phyloP scores from a whole-genome alignment of 176 grass and related monocot genomes.

The Echinochloa phyllopogon region DNA sequence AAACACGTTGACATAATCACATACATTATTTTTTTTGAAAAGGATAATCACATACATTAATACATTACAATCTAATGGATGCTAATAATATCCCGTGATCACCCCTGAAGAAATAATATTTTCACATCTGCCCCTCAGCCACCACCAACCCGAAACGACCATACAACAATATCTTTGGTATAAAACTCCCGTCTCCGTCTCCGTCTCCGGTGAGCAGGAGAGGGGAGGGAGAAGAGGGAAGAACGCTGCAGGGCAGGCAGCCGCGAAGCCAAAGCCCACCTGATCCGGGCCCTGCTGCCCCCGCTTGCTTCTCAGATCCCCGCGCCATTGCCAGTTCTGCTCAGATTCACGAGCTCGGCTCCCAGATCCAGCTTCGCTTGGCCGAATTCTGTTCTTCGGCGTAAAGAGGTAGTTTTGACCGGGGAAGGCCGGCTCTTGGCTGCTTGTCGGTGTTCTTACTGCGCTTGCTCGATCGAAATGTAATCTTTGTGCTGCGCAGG shows the following conservation, averaged over 20 bases:
- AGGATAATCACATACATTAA: too few relatives aligned
- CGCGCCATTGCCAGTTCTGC: neutral
- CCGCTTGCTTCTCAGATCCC: conserved; percentile 29
- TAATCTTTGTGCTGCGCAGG: conserved; percentile 44
- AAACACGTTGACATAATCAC: conserved; percentile 34
- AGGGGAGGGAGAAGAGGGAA: conserved; percentile 18
- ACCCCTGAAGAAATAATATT: neutral
- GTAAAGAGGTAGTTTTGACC: conserved; percentile 36
- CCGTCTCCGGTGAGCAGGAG: conserved; percentile 51
- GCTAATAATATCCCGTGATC: neutral
- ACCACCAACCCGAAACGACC: conserved; percentile 47
- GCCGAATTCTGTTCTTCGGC: neutral
- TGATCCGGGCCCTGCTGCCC: conserved; percentile 24
- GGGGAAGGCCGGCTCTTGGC: conserved; percentile 3
- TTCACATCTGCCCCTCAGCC: neutral
- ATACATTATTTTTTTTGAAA: too few relatives aligned
- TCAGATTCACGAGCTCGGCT: conserved; percentile 30
- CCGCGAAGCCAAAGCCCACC: conserved; percentile 28
- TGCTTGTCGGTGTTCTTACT: conserved; percentile 25
- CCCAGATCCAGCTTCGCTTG: conserved; percentile 44
- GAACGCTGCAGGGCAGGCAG: conserved; percentile 25
- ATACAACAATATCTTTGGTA: conserved; percentile 29
- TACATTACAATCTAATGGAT: conserved; percentile 14
- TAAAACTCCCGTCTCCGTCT: conserved; percentile 40
- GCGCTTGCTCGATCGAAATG: conserved; percentile 31